These are phyloP conservation scores for Raphanus sativus DNA, from an alignment of 345 rosid genomes.

Conservation along the genomic window DNA sequence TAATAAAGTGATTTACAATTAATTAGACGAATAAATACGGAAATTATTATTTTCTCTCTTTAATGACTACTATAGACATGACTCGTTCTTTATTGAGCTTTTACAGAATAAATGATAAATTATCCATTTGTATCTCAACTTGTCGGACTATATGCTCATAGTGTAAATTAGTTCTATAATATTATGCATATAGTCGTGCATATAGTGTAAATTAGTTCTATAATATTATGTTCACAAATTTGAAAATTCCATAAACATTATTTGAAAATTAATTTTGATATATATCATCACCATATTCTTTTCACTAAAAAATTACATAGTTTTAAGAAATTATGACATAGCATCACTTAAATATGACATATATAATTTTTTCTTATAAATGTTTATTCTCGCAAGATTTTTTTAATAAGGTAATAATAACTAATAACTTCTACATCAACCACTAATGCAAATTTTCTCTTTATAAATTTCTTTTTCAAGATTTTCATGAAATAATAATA, in stretches of 20 bases:
- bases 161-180: background rate
- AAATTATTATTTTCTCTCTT: background rate
- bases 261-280: no score
- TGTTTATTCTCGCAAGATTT: no score
- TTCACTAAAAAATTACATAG: no score
- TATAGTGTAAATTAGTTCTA: background rate
- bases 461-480: no score
- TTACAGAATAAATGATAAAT: slow-evolving; percentile 9
- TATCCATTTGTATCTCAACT: slow-evolving; percentile 35
- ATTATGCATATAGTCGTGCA: background rate
- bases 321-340: no score
- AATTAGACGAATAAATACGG: slow-evolving; percentile 16
- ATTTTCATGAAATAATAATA: no score
- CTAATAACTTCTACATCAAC: no score
- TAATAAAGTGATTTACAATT: slow-evolving; percentile 47
- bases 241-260: background rate
- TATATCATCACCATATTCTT: no score
- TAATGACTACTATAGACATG: slow-evolving; percentile 20
- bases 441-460: no score
- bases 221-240: background rate
- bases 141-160: slow-evolving; percentile 14
- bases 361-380: no score
- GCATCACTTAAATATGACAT: no score
- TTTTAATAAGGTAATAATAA: no score
- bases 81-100: slow-evolving; percentile 34